These are phyloP conservation scores for Persicaria tinctoria DNA, from an alignment of 148 eudicot species.

Conservation along the genomic window DNA sequence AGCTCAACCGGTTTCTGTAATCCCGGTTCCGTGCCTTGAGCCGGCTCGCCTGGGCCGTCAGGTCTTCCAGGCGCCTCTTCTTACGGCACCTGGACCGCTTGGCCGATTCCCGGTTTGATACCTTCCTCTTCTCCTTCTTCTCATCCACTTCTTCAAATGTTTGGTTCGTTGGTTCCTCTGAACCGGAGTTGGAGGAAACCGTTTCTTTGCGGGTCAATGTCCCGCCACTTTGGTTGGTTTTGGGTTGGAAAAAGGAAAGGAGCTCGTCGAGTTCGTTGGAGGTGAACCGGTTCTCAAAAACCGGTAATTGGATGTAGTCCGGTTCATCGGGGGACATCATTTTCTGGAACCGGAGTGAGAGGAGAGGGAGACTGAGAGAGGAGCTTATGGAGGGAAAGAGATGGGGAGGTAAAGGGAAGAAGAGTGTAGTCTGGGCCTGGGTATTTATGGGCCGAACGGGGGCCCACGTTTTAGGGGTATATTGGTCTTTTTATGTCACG, in stretches of 20 bases:
- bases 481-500: slow-evolving; percentile 5
- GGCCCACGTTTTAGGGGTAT: slow-evolving; percentile 15
- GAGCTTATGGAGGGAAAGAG: slow-evolving; percentile 6
- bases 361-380: not conserved
- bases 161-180: slow-evolving; percentile 21
- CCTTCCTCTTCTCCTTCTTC: slow-evolving; percentile 35
- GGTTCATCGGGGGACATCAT: slow-evolving; percentile 28
- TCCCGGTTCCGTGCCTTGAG: slow-evolving; percentile 33
- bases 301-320: slow-evolving; percentile 26
- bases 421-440: slow-evolving; percentile 25
- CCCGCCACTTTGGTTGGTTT: not conserved
- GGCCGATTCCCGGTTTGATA: slow-evolving; percentile 65
- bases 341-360: slow-evolving; percentile 1
- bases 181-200: slow-evolving; percentile 24
- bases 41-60: slow-evolving; percentile 23
- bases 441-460: slow-evolving; percentile 33
- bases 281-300: slow-evolving; percentile 15
- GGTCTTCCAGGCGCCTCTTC: slow-evolving; percentile 39
- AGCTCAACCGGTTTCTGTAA: slow-evolving; percentile 25
- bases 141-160: slow-evolving; percentile 21
- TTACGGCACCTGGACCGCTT: slow-evolving; percentile 48
- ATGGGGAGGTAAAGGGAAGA: slow-evolving; percentile 58
- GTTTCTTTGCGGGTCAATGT: slow-evolving; percentile 5
- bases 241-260: slow-evolving; percentile 20
- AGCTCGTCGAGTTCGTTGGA: slow-evolving; percentile 31